Base-by-base conservation (phyloP, 75 land plant species). In the Sequoiadendron giganteum region DNA sequence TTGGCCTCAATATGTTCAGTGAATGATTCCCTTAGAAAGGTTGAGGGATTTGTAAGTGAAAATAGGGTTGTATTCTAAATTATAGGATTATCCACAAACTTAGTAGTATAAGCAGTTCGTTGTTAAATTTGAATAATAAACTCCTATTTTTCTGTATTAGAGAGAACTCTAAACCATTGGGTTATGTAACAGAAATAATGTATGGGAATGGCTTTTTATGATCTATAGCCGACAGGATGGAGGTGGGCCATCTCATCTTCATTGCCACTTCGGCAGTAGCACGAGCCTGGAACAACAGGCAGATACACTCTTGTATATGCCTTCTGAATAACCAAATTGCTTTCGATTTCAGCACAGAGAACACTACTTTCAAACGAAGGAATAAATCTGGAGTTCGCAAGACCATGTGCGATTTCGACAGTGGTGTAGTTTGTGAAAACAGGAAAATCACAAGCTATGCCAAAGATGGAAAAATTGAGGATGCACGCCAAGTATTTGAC, bases 401-500 rank as follows among this genome's bases (percentile, higher is more conserved):
- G 15, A 45, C 45, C 21, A n/a, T 14, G 47, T 25, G 49, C 28
- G 84, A 82, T n/a, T 43, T 43, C 48, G 84, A 82, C 43, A 47
- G 34, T n/a, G 32, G 13, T 11, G 6, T 82, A 13, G 84, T 82
- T 45, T 43, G 14, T 9, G 52, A 42, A 13, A 82, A 82, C 32
- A 47, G 10, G 30, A 82, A 45, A 47, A 82, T 82, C 30, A 82
- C 84, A 47, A 47, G 34, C 47, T 8, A 28, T 45, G 84, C 84
- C 0, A 9, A 25, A 25, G 36, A 45, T 43, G 84, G 84, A 1
- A 82, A n/a, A 28, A 47, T 82, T 82, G 84, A 82, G 18, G 84
- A 82, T 0, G 84, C 84, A 25, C 84, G 84, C 32, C 84, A 82
- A 82, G 34, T 82, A 34, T 82, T 82, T 82, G 84, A 82, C 6